A percentile compares a stretch with the other conserved stretches of the same genome.
These are phyloP conservation scores for Paraphoma chrysanthemicola DNA, from an alignment of 2,329 filamentous ascomycete species.

Conservation along the genomic window DNA sequence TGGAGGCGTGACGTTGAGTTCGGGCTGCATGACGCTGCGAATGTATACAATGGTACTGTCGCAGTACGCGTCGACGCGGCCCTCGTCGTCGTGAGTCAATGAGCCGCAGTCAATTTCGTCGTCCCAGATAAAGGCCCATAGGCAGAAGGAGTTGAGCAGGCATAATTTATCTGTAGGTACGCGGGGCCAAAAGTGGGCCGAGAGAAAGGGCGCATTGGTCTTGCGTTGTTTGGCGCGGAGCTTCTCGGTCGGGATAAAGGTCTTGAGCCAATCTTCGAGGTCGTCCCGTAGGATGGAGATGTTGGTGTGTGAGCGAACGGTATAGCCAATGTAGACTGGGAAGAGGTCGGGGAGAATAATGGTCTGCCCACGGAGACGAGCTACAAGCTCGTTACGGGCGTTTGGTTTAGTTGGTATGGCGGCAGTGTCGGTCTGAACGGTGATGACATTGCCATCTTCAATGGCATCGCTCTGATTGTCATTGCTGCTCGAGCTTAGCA, in stretches of 20 bases:
- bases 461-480: no score
- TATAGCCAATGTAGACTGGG: background rate
- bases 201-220: background rate
- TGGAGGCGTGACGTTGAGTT: background rate
- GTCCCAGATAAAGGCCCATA: background rate
- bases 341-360: background rate
- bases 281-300: background rate
- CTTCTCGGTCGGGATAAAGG: background rate
- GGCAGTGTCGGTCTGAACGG: background rate
- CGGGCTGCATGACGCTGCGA: background rate
- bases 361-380: background rate
- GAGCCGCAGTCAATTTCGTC: background rate
- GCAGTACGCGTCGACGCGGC: background rate
- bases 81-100: background rate
- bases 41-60: background rate
- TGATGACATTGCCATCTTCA: background rate
- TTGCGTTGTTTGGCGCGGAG: background rate
- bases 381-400: background rate
- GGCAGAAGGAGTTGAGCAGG: background rate
- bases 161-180: background rate
- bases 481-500: no score
- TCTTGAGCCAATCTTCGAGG: background rate
- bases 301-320: background rate
- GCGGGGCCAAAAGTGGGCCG: background rate
- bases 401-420: background rate